Conservation (phyloP, 164 flowering plant genomes). For the Saururus chinensis region DNA sequence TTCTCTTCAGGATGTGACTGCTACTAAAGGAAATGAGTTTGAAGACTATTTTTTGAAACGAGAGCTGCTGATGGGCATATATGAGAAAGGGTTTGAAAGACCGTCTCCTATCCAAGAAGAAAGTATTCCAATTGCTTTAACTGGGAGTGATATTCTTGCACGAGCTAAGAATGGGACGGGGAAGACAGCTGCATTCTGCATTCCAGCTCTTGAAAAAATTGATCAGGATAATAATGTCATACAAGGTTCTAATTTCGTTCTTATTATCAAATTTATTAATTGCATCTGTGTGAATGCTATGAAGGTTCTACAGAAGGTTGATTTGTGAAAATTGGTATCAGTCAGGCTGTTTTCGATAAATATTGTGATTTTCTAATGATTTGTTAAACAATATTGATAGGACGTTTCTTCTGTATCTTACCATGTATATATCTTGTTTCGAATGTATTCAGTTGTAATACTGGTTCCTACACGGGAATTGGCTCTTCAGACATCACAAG, state of each 20-base stretch:
- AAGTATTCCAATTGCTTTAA: slow-evolving; percentile 96
- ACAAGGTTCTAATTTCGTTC: slow-evolving; percentile 54
- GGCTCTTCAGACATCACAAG: slow-evolving; percentile 99
- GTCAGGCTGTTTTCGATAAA: no score
- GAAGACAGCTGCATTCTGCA: slow-evolving; percentile 97
- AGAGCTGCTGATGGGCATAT: slow-evolving; percentile 95
- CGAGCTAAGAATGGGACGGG: slow-evolving; percentile 99
- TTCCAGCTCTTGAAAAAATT: slow-evolving; percentile 96
- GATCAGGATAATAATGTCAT: slow-evolving; percentile 90
- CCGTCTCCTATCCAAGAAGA: slow-evolving; percentile 99
- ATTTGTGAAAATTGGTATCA: no score
- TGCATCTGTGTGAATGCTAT: not conserved
- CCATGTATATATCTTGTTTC: not conserved
- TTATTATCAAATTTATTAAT: no score
- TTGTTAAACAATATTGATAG: not conserved
- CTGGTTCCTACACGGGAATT: slow-evolving; percentile 92
- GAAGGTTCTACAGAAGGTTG: no score
- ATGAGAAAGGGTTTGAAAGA: slow-evolving; percentile 97
- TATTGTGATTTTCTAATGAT: no score
- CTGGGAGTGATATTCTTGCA: slow-evolving; percentile 98
- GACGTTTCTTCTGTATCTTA: not conserved
- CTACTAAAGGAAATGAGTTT: slow-evolving; percentile 98
- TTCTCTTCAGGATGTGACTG: slow-evolving; percentile 82
- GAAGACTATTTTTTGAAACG: slow-evolving; percentile 97
- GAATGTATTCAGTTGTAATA: slow-evolving; percentile 49